Conservation (phyloP, 2,329 filamentous ascomycete species). For the Fonsecaea erecta region DNA sequence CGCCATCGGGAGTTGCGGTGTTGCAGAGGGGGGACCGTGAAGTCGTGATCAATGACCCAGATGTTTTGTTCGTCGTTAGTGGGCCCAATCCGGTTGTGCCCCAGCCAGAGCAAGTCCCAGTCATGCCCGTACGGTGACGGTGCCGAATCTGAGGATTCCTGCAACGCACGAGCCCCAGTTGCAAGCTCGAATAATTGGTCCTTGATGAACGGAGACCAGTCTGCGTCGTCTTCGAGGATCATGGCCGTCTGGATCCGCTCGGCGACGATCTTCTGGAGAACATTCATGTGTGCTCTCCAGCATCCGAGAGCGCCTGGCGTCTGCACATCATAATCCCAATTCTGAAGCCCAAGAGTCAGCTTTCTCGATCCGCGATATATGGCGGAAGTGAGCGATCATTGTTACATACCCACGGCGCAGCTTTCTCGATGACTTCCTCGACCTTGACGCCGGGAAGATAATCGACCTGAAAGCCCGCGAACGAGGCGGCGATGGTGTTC, state of each 20-base stretch:
- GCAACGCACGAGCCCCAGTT: neutral
- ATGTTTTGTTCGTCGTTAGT: constrained; percentile 38
- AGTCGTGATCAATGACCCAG: constrained; percentile 40
- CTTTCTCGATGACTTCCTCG: constrained; percentile 14
- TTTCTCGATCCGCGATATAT: neutral
- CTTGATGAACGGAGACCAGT: neutral
- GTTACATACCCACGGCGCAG: constrained; percentile 40
- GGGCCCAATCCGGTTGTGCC: constrained; percentile 46
- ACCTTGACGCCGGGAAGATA: constrained; percentile 18
- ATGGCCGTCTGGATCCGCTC: constrained; percentile 52
- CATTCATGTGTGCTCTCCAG: constrained; percentile 51
- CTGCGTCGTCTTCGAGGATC: constrained; percentile 30
- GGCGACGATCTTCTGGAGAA: constrained; percentile 27
- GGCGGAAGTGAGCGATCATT: neutral
- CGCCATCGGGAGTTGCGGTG: neutral
- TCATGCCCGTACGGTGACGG: constrained; percentile 46
- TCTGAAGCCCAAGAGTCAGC: neutral
- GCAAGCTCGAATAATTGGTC: neutral
- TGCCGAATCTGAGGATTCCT: neutral
- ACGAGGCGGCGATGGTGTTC: constrained; percentile 47
- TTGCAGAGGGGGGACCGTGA: constrained; percentile 36
- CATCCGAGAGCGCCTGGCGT: constrained; percentile 51
- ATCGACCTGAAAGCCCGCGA: constrained; percentile 42
- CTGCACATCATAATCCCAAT: neutral
- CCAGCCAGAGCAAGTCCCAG: constrained; percentile 59